phyloP scores from a whole-genome alignment of 371 early-diverging fungal species.

The Synchytrium microbalum region DNA sequence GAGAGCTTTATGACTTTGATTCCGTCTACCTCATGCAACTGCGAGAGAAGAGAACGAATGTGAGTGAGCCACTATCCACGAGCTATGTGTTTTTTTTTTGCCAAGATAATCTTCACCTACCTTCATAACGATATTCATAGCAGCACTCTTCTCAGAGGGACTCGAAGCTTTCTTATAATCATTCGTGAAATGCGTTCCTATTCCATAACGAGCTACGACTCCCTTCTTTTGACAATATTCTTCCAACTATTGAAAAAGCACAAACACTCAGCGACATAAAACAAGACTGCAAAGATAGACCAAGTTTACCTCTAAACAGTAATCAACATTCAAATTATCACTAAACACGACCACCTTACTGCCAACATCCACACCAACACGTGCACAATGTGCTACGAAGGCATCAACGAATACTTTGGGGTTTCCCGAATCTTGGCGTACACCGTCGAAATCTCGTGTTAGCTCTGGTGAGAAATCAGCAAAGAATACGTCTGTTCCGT shows the following conservation, averaged over 20 bases:
- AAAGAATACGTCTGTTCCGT: conserved; percentile 57
- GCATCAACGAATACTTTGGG: too few species aligned
- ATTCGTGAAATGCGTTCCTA: conserved; percentile 70
- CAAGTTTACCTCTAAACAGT: conserved; percentile 52
- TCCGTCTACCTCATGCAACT: conserved; percentile 46
- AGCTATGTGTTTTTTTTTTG: too few species aligned
- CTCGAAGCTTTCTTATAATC: conserved; percentile 44
- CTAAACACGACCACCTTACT: too few species aligned
- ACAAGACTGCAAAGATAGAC: conserved; percentile 66
- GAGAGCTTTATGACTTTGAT: conserved; percentile 67
- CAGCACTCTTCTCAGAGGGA: conserved; percentile 35
- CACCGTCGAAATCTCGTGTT: conserved; percentile 47
- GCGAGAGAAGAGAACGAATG: too few species aligned
- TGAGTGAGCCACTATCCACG: too few species aligned
- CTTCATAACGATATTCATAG: conserved; percentile 73
- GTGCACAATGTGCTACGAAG: too few species aligned
- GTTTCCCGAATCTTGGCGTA: conserved; percentile 72
- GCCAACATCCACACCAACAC: too few species aligned
- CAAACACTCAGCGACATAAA: conserved; percentile 48
- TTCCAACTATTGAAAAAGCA: conserved; percentile 40
- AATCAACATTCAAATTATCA: conserved; percentile 36
- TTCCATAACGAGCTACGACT: conserved; percentile 60
- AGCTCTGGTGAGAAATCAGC: conserved; percentile 47
- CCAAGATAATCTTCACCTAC: too few species aligned
- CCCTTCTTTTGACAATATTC: conserved; percentile 32